Conservation (phyloP, 192 early-diverging fungal species). For the Helicostylum pulchrum region DNA sequence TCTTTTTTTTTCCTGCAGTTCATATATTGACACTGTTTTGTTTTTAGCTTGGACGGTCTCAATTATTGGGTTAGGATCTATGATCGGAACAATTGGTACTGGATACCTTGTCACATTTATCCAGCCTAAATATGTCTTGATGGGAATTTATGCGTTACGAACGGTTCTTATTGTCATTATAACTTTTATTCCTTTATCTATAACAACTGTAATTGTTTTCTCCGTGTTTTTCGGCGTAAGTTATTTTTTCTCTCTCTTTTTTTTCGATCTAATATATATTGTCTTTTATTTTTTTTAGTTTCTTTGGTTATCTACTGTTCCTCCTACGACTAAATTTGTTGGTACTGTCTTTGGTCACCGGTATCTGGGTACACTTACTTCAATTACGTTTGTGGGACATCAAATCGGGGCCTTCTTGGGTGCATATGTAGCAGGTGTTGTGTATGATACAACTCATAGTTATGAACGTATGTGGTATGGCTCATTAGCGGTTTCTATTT, state of each 20-base stretch:
- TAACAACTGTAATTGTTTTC: slow-evolving; percentile 25
- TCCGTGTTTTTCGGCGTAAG: slow-evolving; percentile 38
- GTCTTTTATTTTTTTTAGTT: slow-evolving; percentile 15
- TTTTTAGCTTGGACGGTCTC: slow-evolving; percentile 34
- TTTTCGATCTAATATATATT: too few species aligned
- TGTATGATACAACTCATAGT: slow-evolving; percentile 24
- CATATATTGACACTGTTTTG: not conserved
- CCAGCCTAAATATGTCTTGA: slow-evolving; percentile 25
- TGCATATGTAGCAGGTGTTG: slow-evolving; percentile 33
- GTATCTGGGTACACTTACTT: slow-evolving; percentile 34
- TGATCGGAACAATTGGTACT: slow-evolving; percentile 23
- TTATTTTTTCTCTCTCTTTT: not conserved
- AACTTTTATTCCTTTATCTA: slow-evolving; percentile 18
- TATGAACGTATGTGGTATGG: slow-evolving; percentile 38
- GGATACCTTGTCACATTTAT: slow-evolving; percentile 23
- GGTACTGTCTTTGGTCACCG: slow-evolving; percentile 29
- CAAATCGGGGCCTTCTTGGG: slow-evolving; percentile 36
- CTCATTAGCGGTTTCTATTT: slow-evolving; percentile 19
- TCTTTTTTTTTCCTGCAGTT: too few species aligned
- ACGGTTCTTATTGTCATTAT: slow-evolving; percentile 23
- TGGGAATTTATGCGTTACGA: slow-evolving; percentile 16
- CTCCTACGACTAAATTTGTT: slow-evolving; percentile 28
- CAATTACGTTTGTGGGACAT: slow-evolving; percentile 36
- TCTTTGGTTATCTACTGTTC: slow-evolving; percentile 39
- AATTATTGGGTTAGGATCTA: slow-evolving; percentile 34